phyloP scores from a whole-genome alignment of 495 filamentous ascomycete genomes.

The Penicillium crystallinum region DNA sequence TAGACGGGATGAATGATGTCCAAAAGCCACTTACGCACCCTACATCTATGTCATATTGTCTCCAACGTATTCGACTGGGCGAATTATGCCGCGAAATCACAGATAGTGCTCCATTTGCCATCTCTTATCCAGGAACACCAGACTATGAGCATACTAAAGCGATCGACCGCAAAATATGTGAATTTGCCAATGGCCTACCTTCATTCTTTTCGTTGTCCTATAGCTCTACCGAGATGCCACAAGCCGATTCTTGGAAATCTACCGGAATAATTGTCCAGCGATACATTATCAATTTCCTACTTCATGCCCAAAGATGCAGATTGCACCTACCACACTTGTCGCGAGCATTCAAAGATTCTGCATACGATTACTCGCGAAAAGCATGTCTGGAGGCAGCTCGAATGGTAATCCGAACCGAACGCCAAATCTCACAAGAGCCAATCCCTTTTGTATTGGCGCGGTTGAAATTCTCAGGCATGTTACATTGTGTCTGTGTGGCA shows the following conservation, averaged over 20 bases:
- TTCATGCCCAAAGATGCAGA: conserved; percentile 36
- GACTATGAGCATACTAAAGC: conserved; percentile 22
- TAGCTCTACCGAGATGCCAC: neutral
- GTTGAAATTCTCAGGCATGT: conserved; percentile 22
- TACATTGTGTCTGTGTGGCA: conserved; percentile 35
- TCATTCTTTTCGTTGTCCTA: conserved; percentile 15
- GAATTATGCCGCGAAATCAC: conserved; percentile 41
- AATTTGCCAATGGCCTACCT: conserved; percentile 21
- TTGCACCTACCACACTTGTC: conserved; percentile 37
- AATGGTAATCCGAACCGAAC: conserved; percentile 26
- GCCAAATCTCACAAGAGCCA: conserved; percentile 12
- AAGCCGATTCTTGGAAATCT: conserved; percentile 7
- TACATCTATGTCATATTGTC: conserved; percentile 42
- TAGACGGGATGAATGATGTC: conserved; percentile 23
- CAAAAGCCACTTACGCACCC: conserved; percentile 31
- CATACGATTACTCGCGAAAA: conserved; percentile 29
- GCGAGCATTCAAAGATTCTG: conserved; percentile 16
- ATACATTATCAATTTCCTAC: conserved; percentile 30
- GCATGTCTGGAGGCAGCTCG: conserved; percentile 34
- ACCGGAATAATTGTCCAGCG: conserved; percentile 26
- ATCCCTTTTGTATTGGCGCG: conserved; percentile 18
- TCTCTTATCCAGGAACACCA: neutral
- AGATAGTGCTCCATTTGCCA: conserved; percentile 31
- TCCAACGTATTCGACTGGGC: conserved; percentile 41
- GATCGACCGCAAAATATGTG: conserved; percentile 28